Base-by-base conservation (phyloP, 371 early-diverging fungal species). In the Cokeromyces recurvatus region DNA sequence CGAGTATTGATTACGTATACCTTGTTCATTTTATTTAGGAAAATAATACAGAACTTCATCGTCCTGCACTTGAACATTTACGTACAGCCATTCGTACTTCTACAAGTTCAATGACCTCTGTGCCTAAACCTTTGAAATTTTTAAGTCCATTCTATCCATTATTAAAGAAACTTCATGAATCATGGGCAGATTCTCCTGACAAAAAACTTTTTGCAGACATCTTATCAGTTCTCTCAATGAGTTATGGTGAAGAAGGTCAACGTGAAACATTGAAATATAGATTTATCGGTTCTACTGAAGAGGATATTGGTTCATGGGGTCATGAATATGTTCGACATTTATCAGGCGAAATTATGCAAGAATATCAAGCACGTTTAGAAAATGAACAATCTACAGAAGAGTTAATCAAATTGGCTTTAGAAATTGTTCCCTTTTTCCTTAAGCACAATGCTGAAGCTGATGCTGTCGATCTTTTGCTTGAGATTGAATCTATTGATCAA, bases 261-360 rank as follows among this genome's bases (percentile, higher is more conserved):
- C 79, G 90, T 21, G 90, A 90, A 40, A 82, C 86, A 31, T 67
- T 98, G 46, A 83, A 84, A 67, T 98, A 87, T 71, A 77, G 95
- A 43, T 63, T 94, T 34, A 50, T 85, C 22, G 97, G 97, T 9
- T 84, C 90, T 11, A 63, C 73, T 31, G 72, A 68, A 32, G 92
- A 88, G 53, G 81, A 85, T 40, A 86, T 86, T 38, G 93, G 92
- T 7, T 87, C 85, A 27, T 98, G 97, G 97, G 98, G 98, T n/a
- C 98, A 98, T 59, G 98, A 98, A 83, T 98, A 95, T 64, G 94
- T 97, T 54, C 85, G 91, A 55, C 96, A 97, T 59, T 63, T 97
- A 36, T 85, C 95, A n/a, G 74, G 82, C 50, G 97, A 97, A 72
- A 84, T 97, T 47, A 92, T 90, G 54, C 81, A 77, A 48, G 95